Evolutionary conservation across 208 protist species (phyloP).

Genomic region (Jaenimonas drosophilae): DNA sequence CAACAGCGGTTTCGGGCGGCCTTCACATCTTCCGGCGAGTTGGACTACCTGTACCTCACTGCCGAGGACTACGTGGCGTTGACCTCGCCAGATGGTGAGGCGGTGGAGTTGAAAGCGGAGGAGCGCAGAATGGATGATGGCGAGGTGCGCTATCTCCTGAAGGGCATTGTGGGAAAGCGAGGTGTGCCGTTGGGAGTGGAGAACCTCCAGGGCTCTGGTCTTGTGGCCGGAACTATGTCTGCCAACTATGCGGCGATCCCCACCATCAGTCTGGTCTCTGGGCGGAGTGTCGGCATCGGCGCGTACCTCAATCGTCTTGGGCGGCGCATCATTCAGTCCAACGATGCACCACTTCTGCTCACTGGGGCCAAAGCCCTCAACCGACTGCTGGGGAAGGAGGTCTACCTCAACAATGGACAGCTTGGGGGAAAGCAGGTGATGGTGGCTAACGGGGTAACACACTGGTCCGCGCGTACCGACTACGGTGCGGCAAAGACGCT

Average conservation of each 20-base stretch:
- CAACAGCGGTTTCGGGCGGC: slow-evolving; percentile 86
- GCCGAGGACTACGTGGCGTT: slow-evolving; percentile 77
- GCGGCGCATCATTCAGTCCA: slow-evolving; percentile 93
- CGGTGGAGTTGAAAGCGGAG: slow-evolving; percentile 30
- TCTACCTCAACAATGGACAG: slow-evolving; percentile 96
- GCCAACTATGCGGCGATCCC: slow-evolving; percentile 95
- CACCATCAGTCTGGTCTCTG: slow-evolving; percentile 95
- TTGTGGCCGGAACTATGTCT: slow-evolving; percentile 96
- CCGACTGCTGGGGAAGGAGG: slow-evolving; percentile 92
- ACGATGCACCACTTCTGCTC: slow-evolving; percentile 90
- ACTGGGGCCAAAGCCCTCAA: slow-evolving; percentile 92
- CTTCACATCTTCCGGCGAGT: slow-evolving; percentile 81
- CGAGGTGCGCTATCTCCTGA: slow-evolving; percentile 80
- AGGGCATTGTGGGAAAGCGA: slow-evolving; percentile 91
- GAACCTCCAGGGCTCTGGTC: slow-evolving; percentile 94
- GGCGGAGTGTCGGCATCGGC: slow-evolving; percentile 97
- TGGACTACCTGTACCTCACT: slow-evolving; percentile 94
- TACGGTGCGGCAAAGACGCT: slow-evolving; percentile 59
- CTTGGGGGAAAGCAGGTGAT: slow-evolving; percentile 96
- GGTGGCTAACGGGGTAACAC: slow-evolving; percentile 95
- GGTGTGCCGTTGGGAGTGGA: slow-evolving; percentile 95
- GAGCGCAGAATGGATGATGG: slow-evolving; percentile 28
- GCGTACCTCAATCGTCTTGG: slow-evolving; percentile 97
- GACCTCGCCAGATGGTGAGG: slow-evolving; percentile 20
- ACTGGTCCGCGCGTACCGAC: slow-evolving; percentile 84